phyloP scores from a whole-genome alignment of 768 basidiomycete genomes.

The Neoboletus subvelutipes region DNA sequence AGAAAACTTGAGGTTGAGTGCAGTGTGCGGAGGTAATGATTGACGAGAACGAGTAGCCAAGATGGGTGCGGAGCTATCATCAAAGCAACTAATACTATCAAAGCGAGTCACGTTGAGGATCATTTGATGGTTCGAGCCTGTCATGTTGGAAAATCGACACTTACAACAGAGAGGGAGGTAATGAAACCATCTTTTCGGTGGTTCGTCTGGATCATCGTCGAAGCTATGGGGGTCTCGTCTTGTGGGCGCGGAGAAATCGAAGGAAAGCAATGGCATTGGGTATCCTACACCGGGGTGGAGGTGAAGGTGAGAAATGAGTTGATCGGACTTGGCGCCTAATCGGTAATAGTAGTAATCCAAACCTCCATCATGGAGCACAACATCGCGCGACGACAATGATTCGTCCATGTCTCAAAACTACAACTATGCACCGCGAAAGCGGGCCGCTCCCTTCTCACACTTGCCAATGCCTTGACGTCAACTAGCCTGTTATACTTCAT shows the following conservation, averaged over 20 bases:
- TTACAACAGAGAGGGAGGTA: constrained; percentile 57
- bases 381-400: not conserved
- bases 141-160: constrained; percentile 16
- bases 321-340: not conserved
- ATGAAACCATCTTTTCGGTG: constrained; percentile 52
- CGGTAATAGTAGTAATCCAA: not conserved
- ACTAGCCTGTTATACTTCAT: not conserved
- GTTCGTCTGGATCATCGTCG: constrained; percentile 36
- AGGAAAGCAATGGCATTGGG: constrained; percentile 32
- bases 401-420: not conserved
- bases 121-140: not conserved
- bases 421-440: not conserved
- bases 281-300: not conserved
- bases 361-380: not conserved
- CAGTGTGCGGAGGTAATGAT: constrained; percentile 61
- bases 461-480: not conserved
- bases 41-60: constrained; percentile 61
- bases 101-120: constrained; percentile 5
- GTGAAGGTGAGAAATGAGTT: constrained; percentile 4
- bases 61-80: constrained; percentile 77
- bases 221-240: constrained; percentile 6
- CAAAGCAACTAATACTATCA: constrained; percentile 48
- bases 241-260: constrained; percentile 20
- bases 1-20: constrained; percentile 46
- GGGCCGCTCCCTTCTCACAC: not conserved